phyloP scores from a whole-genome alignment of 495 filamentous ascomycete species.

The Neurospora sp. region DNA sequence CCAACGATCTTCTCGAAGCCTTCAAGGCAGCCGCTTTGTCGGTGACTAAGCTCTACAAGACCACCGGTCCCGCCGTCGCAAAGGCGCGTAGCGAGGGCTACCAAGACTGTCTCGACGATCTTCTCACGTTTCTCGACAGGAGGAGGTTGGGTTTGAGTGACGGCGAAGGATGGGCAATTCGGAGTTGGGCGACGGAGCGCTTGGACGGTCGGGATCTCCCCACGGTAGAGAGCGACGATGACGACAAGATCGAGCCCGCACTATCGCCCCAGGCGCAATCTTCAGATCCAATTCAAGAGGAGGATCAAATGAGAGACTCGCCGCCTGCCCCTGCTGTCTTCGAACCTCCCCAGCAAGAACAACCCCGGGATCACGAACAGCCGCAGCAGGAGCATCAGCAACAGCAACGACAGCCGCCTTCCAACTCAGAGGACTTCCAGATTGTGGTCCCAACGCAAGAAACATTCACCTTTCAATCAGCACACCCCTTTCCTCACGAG shows the following conservation, averaged over 20 bases:
- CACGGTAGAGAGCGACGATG: slow-evolving; percentile 65
- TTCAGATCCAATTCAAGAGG: slow-evolving; percentile 34
- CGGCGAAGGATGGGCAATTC: slow-evolving; percentile 70
- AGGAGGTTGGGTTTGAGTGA: slow-evolving; percentile 66
- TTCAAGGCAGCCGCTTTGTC: slow-evolving; percentile 91
- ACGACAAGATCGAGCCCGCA: slow-evolving; percentile 46
- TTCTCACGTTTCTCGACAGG: slow-evolving; percentile 73
- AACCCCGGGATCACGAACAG: slow-evolving; percentile 6
- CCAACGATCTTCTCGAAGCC: slow-evolving; percentile 70
- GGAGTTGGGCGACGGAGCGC: slow-evolving; percentile 77
- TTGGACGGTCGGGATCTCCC: slow-evolving; percentile 48
- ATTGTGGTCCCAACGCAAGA: slow-evolving; percentile 33
- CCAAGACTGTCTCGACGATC: slow-evolving; percentile 86
- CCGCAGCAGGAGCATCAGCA: slow-evolving; percentile 5
- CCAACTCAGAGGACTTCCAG: slow-evolving; percentile 23
- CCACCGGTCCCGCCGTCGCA: slow-evolving; percentile 64
- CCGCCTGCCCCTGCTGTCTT: slow-evolving; percentile 12
- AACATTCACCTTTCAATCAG: slow-evolving; percentile 63
- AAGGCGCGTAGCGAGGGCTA: slow-evolving; percentile 71
- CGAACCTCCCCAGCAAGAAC: slow-evolving; percentile 9
- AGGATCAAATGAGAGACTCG: slow-evolving; percentile 38
- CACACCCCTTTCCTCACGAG: slow-evolving; percentile 59
- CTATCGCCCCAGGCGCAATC: slow-evolving; percentile 53
- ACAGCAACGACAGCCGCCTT: slow-evolving; percentile 16
- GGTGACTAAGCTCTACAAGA: slow-evolving; percentile 93